These are phyloP conservation scores for Amylocarpus encephaloides DNA, from an alignment of 2,329 filamentous ascomycete species.

Conservation along the genomic window DNA sequence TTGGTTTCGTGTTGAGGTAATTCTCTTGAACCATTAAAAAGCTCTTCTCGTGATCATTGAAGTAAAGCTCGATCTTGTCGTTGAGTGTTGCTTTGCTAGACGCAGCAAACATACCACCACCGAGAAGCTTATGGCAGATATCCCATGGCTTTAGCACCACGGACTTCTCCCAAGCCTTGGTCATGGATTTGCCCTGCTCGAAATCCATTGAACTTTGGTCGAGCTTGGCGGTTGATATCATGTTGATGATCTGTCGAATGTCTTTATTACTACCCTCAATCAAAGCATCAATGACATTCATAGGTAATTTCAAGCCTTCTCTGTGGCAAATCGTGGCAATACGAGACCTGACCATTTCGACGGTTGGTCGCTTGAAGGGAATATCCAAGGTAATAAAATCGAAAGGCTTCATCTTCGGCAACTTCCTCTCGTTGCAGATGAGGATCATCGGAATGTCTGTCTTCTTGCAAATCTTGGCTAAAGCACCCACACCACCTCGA, in stretches of 20 bases:
- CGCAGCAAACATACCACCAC: constrained; percentile 75
- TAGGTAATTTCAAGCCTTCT: constrained; percentile 80
- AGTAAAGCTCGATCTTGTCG: constrained; percentile 97
- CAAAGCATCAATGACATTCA: constrained; percentile 79
- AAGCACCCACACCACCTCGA: constrained; percentile 86
- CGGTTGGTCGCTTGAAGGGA: constrained; percentile 80
- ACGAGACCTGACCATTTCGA: constrained; percentile 83
- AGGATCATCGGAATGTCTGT: constrained; percentile 91
- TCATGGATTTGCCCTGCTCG: constrained; percentile 86
- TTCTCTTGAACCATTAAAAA: constrained; percentile 98
- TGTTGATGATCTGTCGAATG: constrained; percentile 97
- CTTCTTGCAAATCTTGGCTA: constrained; percentile 93
- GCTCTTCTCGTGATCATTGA: constrained; percentile 98
- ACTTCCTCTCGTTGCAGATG: constrained; percentile 90
- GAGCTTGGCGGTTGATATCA: constrained; percentile 90
- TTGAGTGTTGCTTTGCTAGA: constrained; percentile 83
- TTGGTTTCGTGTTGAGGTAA: constrained; percentile 79
- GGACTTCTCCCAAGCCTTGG: constrained; percentile 97
- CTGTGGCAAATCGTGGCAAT: constrained; percentile 94
- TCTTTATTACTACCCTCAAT: constrained; percentile 95
- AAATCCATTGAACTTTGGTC: constrained; percentile 76
- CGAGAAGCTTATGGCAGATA: constrained; percentile 89
- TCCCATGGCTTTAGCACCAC: constrained; percentile 97
- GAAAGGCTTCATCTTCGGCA: constrained; percentile 98
- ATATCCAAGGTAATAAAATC: constrained; percentile 80